Percentiles rank a stretch among this genome's conserved stretches.
phyloP scores from a whole-genome alignment of 345 rosid species.

The Aethionema arabicum region DNA sequence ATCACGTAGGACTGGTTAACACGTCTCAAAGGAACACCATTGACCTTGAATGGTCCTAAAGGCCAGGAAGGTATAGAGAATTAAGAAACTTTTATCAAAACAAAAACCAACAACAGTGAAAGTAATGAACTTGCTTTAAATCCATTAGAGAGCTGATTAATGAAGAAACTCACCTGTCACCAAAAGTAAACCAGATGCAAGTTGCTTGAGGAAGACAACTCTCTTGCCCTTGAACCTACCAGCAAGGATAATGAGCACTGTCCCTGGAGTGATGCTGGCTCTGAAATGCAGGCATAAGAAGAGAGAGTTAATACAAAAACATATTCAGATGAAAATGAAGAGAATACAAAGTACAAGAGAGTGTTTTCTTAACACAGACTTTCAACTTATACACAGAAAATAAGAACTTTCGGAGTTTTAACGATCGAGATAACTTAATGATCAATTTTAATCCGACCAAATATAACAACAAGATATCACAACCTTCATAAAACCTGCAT shows the following conservation, averaged over 20 bases:
- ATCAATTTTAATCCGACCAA: neutral
- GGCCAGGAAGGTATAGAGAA: neutral
- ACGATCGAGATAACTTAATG: neutral
- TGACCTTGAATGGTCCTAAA: slow-evolving; percentile 73
- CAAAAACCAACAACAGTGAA: neutral
- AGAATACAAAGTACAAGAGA: neutral
- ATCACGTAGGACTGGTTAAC: slow-evolving; percentile 66
- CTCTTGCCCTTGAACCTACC: slow-evolving; percentile 90
- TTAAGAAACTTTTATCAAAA: neutral
- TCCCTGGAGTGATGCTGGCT: slow-evolving; percentile 67
- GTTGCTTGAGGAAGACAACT: slow-evolving; percentile 81
- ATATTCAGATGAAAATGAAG: too few species aligned
- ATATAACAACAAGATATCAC: neutral
- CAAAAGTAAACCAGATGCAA: slow-evolving; percentile 79
- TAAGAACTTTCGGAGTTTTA: neutral
- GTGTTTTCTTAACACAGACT: neutral
- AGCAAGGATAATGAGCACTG: slow-evolving; percentile 65
- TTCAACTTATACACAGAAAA: neutral
- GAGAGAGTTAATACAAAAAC: neutral
- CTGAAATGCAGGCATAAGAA: slow-evolving; percentile 30
- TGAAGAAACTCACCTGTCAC: slow-evolving; percentile 55
- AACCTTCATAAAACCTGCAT: neutral
- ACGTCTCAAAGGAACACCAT: slow-evolving; percentile 71
- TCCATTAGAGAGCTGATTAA: neutral
- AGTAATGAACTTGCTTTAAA: neutral